These are phyloP conservation scores for Serendipita vermifera DNA, from an alignment of 768 basidiomycete species.

Conservation along the genomic window DNA sequence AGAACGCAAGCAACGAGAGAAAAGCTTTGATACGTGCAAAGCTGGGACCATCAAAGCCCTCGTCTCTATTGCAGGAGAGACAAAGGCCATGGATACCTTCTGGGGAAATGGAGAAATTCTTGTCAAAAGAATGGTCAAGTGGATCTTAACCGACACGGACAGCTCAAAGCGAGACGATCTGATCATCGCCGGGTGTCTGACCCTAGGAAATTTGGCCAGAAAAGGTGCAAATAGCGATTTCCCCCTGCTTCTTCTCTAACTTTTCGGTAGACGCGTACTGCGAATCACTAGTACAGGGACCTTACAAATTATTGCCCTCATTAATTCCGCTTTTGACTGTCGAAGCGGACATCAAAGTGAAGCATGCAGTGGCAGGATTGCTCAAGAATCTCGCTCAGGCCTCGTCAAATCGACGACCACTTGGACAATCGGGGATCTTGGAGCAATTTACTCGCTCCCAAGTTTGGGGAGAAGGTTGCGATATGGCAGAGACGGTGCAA, in stretches of 20 bases:
- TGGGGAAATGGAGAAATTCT: constrained; percentile 58
- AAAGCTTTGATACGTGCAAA: constrained; percentile 69
- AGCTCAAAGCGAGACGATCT: constrained; percentile 51
- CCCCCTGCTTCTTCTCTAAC: constrained; percentile 18
- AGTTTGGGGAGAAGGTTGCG: constrained; percentile 58
- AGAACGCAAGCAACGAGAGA: constrained; percentile 48
- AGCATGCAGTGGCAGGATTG: constrained; percentile 78
- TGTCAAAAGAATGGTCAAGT: constrained; percentile 57
- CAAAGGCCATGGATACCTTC: constrained; percentile 61
- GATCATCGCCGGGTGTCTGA: constrained; percentile 66
- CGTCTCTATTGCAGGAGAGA: constrained; percentile 75
- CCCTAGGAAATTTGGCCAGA: constrained; percentile 68
- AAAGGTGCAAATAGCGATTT: constrained; percentile 38
- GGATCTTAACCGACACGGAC: constrained; percentile 48
- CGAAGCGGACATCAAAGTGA: constrained; percentile 60
- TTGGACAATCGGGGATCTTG: constrained; percentile 53
- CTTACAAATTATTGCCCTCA: constrained; percentile 48
- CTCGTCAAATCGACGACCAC: constrained; percentile 39
- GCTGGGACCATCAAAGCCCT: constrained; percentile 74
- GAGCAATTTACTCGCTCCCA: constrained; percentile 46
- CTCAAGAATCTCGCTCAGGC: constrained; percentile 73
- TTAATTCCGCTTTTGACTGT: constrained; percentile 48
- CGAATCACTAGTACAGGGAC: constrained; percentile 39
- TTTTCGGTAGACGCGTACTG: constrained; percentile 25
- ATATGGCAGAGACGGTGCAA: constrained; percentile 80